Evolutionary conservation across 306 rosid species (phyloP).

Genomic region (Acacia crassicarpa): DNA sequence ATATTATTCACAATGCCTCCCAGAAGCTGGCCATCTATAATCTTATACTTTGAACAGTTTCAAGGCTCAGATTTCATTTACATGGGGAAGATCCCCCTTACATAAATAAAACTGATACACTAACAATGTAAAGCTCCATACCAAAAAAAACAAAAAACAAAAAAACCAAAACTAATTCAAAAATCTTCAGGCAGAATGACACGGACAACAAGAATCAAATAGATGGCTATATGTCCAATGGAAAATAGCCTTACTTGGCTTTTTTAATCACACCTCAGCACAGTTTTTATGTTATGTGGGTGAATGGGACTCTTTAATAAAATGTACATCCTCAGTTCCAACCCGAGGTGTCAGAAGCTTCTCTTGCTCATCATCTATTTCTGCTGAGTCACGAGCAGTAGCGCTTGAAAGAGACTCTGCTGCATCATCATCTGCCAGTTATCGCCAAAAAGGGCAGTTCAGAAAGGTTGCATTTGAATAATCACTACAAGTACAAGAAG

Average conservation of each 20-base stretch:
- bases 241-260: background rate
- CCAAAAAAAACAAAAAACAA: background rate
- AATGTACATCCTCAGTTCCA: slow-evolving; percentile 47
- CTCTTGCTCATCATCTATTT: slow-evolving; percentile 60
- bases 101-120: background rate
- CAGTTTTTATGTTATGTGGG: slow-evolving; percentile 5
- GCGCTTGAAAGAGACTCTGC: slow-evolving; percentile 46
- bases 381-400: slow-evolving; percentile 41
- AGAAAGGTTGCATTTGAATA: slow-evolving; percentile 17
- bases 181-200: background rate
- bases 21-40: background rate
- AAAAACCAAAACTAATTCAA: background rate
- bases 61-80: background rate
- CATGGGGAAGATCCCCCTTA: slow-evolving; percentile 7
- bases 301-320: slow-evolving; percentile 49
- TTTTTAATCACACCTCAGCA: slow-evolving; percentile 11
- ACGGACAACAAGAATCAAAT: background rate
- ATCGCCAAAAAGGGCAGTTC: background rate
- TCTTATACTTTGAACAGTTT: background rate
- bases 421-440: slow-evolving; percentile 65
- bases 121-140: slow-evolving; percentile 1
- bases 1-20: background rate
- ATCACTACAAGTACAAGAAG: background rate
- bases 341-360: slow-evolving; percentile 55
- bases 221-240: background rate